Base-by-base conservation (phyloP, 345 rosid genomes). In the Citrus glauca region DNA sequence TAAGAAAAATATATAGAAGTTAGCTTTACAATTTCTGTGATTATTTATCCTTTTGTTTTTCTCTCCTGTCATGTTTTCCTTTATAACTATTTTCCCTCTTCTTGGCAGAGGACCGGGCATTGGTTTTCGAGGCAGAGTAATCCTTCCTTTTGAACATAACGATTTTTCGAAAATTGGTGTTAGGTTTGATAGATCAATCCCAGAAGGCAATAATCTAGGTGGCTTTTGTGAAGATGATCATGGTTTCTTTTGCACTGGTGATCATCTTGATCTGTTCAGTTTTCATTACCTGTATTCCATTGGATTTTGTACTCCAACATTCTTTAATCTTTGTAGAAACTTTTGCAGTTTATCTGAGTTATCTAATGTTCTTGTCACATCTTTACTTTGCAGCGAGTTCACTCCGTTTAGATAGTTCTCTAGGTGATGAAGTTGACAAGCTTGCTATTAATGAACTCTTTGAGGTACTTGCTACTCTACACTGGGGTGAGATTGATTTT, bases 171-270 rank as follows among this genome's bases (percentile, higher is more conserved):
- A 97, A 82, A 80, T 97, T 77, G 98, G 99, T 60, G 93, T 97
- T 75, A 94, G 98, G 83, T 97, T 97, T 79, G 99, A 97, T 86
- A 93, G 74, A 80, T 74, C 93, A 67, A 87, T 97, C 57, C 89
- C 85, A 14, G 98, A 93, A 81, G 99, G 99, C 90, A 94, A 87
- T 78, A 92, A 91, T 84, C 97, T 97, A 73, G 99, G 98, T 76
- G 99, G 98, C 64, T 90, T 66, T 68, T 97, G 99, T 81, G 98
- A 97, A 83, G 94, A 87, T 79, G 97, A 89, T 71, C 95, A 82
- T 67, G 98, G 99, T 30, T 97, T 94, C 81, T 97, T 94, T 76
- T 97, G 98, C 90, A 73, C 92, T 77, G 97, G 99, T 97, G 85
- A 73, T 74, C 20, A 8, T n/a, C 74, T 61, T 35, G 57, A 35